These are phyloP conservation scores for Flaveria robusta DNA, from an alignment of 129 eudicot species.

Conservation along the genomic window DNA sequence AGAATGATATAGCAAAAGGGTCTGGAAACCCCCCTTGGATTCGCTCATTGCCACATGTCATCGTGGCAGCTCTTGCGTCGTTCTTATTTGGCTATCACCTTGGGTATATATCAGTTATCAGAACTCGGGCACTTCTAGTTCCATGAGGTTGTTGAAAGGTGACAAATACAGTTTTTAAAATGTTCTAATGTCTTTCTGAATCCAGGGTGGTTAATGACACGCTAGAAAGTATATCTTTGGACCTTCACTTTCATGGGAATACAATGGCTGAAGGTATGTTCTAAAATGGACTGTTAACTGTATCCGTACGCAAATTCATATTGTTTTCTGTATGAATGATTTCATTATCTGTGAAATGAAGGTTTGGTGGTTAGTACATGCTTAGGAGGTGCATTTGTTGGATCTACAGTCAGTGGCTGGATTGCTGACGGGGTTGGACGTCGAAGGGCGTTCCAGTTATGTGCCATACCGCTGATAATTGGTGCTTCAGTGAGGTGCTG, in stretches of 20 bases:
- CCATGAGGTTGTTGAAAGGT: conserved; percentile 7
- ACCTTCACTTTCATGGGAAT: conserved; percentile 71
- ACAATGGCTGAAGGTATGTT: conserved; percentile 75
- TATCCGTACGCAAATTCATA: background rate
- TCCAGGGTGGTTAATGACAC: conserved; percentile 88
- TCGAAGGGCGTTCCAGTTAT: conserved; percentile 73
- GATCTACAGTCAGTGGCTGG: conserved; percentile 81
- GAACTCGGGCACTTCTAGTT: conserved; percentile 3
- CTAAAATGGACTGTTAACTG: conserved; percentile 1
- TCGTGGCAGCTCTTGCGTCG: conserved; percentile 79
- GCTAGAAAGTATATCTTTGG: conserved; percentile 73
- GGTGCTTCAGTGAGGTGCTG: conserved; percentile 79
- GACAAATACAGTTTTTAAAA: background rate
- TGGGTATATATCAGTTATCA: conserved; percentile 50
- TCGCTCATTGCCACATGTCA: conserved; percentile 73
- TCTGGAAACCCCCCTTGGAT: conserved; percentile 74
- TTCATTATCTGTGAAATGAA: conserved; percentile 31
- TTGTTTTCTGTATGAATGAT: conserved; percentile 10
- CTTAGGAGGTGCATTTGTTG: conserved; percentile 89
- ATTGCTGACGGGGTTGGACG: conserved; percentile 87
- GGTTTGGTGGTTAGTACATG: conserved; percentile 94
- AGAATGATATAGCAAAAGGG: conserved; percentile 46
- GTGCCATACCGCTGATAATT: conserved; percentile 74
- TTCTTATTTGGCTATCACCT: conserved; percentile 83
- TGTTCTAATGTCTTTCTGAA: conserved; percentile 18